phyloP scores from a whole-genome alignment of 2,329 filamentous ascomycete species.

The Proliferodiscus dingleyae region DNA sequence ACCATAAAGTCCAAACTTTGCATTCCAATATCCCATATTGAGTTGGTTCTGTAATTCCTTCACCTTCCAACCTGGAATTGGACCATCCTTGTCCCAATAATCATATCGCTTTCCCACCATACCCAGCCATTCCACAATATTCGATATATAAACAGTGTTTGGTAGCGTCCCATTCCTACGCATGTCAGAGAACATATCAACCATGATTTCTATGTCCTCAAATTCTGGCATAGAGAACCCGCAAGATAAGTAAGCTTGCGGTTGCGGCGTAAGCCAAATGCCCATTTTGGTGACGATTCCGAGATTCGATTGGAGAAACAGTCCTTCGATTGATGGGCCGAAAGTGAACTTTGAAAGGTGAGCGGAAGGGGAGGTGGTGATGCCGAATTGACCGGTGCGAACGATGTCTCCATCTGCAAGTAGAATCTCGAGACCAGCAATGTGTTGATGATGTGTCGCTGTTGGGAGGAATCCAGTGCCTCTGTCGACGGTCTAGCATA shows the following conservation, averaged over 20 bases:
- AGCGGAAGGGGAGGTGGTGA: conserved; percentile 37
- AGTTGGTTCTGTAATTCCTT: conserved; percentile 40
- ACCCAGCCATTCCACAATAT: conserved; percentile 41
- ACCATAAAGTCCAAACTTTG: conserved; percentile 42
- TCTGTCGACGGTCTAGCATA: conserved; percentile 30
- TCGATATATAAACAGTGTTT: conserved; percentile 41
- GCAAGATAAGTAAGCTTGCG: conserved; percentile 44
- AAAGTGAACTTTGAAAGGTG: conserved; percentile 32
- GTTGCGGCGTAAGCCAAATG: conserved; percentile 34
- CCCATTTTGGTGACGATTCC: conserved; percentile 18
- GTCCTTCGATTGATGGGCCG: conserved; percentile 18
- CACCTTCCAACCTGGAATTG: conserved; percentile 42
- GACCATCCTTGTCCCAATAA: conserved; percentile 39
- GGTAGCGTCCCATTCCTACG: conserved; percentile 40
- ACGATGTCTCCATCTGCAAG: conserved; percentile 36
- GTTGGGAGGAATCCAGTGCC: conserved; percentile 38
- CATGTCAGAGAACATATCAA: conserved; percentile 41
- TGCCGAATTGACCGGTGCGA: conserved; percentile 38
- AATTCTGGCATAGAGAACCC: conserved; percentile 41
- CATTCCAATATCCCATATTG: conserved; percentile 40
- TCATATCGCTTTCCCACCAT: conserved; percentile 40
- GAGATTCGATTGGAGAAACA: conserved; percentile 15
- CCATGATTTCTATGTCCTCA: conserved; percentile 41
- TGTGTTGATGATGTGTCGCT: conserved; percentile 34
- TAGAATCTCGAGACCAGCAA: conserved; percentile 36